phyloP scores from a whole-genome alignment of 2,329 filamentous ascomycete species.

The Xylaria sp. region DNA sequence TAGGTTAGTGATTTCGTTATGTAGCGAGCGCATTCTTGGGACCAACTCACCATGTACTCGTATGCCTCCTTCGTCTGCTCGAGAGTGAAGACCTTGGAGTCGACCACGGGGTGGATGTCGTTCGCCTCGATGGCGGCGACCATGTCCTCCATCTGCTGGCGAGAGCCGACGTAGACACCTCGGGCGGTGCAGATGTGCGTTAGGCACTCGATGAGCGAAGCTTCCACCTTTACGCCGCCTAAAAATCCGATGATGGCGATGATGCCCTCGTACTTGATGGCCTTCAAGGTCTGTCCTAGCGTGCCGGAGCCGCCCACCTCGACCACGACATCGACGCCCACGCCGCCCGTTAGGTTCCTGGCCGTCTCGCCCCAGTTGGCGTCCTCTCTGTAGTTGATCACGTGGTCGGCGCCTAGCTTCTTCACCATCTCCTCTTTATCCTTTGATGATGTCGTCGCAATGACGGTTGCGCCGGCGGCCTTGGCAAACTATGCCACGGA shows the following conservation, averaged over 20 bases:
- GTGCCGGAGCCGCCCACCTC: conserved; percentile 61
- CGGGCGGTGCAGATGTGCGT: conserved; percentile 53
- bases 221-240: conserved; percentile 57
- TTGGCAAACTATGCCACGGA: conserved; percentile 57
- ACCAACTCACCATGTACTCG: conserved; percentile 60
- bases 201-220: conserved; percentile 64
- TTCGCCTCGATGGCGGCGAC: conserved; percentile 55
- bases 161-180: conserved; percentile 56
- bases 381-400: conserved; percentile 62
- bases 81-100: conserved; percentile 53
- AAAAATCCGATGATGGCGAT: conserved; percentile 59
- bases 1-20: conserved; percentile 14
- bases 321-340: conserved; percentile 60
- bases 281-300: conserved; percentile 58
- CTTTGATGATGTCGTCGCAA: conserved; percentile 60
- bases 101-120: conserved; percentile 56
- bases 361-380: conserved; percentile 59
- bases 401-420: conserved; percentile 61
- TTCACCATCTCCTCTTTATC: conserved; percentile 58
- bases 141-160: conserved; percentile 57
- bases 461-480: conserved; percentile 60
- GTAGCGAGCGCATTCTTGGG: neutral
- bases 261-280: conserved; percentile 59
- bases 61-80: conserved; percentile 59
- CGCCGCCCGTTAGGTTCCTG: conserved; percentile 56